A percentile compares a stretch with the other conserved stretches of the same genome.
These are phyloP conservation scores for Teunomyces cretensis DNA, from an alignment of 805 yeast genomes.

Conservation along the genomic window DNA sequence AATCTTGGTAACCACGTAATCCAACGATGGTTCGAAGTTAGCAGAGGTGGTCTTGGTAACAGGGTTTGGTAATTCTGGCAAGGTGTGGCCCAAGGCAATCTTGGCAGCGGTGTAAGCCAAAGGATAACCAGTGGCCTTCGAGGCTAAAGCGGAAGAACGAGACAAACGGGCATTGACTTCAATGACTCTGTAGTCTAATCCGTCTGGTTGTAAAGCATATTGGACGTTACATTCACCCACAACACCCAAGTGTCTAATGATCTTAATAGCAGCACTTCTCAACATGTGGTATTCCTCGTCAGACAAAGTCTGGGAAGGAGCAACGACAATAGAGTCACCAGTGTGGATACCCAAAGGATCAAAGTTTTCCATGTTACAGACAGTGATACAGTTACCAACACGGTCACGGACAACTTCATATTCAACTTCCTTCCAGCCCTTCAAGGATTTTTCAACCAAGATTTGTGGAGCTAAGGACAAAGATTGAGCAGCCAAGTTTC, in stretches of 20 bases:
- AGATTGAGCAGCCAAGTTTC: slow-evolving; percentile 85
- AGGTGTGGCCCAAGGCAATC: slow-evolving; percentile 90
- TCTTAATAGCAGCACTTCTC: slow-evolving; percentile 95
- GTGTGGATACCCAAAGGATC: slow-evolving; percentile 98
- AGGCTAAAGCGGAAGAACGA: slow-evolving; percentile 95
- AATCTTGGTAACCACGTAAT: slow-evolving; percentile 93
- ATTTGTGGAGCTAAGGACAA: slow-evolving; percentile 91
- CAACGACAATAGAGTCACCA: slow-evolving; percentile 98
- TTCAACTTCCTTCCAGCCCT: slow-evolving; percentile 99
- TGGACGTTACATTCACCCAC: slow-evolving; percentile 99
- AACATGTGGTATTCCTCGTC: slow-evolving; percentile 98
- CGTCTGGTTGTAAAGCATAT: slow-evolving; percentile 94
- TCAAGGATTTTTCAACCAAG: slow-evolving; percentile 91
- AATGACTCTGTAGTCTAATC: slow-evolving; percentile 91
- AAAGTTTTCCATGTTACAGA: slow-evolving; percentile 98
- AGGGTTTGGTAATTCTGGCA: slow-evolving; percentile 94
- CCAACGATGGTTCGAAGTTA: slow-evolving; percentile 94
- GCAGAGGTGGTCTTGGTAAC: slow-evolving; percentile 96
- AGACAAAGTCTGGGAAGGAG: slow-evolving; percentile 95
- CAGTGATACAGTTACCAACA: slow-evolving; percentile 96
- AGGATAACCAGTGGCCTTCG: slow-evolving; percentile 98
- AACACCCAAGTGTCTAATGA: slow-evolving; percentile 96
- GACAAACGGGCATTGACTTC: slow-evolving; percentile 97
- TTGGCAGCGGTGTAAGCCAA: slow-evolving; percentile 98
- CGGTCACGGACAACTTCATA: slow-evolving; percentile 98